phyloP scores from a whole-genome alignment of 2,329 filamentous ascomycete genomes.

The Penicillium freii region DNA sequence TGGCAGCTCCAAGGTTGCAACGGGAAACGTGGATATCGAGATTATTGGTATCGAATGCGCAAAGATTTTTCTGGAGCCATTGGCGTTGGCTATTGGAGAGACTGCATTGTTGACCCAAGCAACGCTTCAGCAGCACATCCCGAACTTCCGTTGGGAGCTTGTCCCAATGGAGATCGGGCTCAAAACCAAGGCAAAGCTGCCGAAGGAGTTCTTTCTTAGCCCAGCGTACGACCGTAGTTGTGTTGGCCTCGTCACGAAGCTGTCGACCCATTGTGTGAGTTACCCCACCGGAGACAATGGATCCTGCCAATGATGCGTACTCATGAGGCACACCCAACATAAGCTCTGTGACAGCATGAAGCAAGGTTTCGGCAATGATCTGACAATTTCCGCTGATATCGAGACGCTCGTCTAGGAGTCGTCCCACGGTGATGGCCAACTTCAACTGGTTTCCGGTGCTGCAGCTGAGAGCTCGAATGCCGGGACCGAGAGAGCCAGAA shows the following conservation, averaged over 20 bases:
- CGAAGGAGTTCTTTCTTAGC: conserved; percentile 48
- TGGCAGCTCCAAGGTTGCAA: conserved; percentile 49
- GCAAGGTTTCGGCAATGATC: conserved; percentile 39
- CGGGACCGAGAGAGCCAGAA: conserved; percentile 31
- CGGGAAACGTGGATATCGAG: conserved; percentile 49
- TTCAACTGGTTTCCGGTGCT: conserved; percentile 26
- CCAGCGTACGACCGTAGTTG: conserved; percentile 40
- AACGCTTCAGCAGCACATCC: conserved; percentile 47
- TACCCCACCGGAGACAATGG: conserved; percentile 34
- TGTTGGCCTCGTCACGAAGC: conserved; percentile 38
- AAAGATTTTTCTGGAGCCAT: conserved; percentile 46
- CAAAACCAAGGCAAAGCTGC: conserved; percentile 50
- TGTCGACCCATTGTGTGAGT: conserved; percentile 36
- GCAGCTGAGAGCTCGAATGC: conserved; percentile 39
- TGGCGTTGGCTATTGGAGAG: conserved; percentile 43
- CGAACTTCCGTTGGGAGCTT: conserved; percentile 48
- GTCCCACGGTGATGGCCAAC: conserved; percentile 35
- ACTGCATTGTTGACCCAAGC: conserved; percentile 42
- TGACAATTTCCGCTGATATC: conserved; percentile 39
- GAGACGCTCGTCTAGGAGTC: conserved; percentile 30
- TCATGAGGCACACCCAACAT: conserved; percentile 38
- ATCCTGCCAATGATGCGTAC: conserved; percentile 36
- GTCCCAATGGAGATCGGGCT: conserved; percentile 54
- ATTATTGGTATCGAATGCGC: conserved; percentile 37
- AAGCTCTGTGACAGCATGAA: conserved; percentile 39